A percentile compares a stretch with the other conserved stretches of the same genome.
Conservation (phyloP, 2,329 filamentous ascomycete species). For the Magnaporthales sp. region DNA sequence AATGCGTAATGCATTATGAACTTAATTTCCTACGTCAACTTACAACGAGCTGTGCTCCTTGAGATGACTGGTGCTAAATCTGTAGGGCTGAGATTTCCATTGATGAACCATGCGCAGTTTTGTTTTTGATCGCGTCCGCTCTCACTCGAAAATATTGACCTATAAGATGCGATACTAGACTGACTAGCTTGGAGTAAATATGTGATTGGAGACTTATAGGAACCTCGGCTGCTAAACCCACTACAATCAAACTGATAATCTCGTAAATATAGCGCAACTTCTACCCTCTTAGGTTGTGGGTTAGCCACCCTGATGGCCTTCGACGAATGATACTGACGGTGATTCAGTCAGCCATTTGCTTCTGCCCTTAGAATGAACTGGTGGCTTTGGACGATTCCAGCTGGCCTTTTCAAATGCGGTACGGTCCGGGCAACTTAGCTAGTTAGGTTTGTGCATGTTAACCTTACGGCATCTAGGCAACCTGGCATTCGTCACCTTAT, state of each 20-base stretch:
- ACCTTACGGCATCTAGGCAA: not conserved
- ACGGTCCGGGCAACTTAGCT: not conserved
- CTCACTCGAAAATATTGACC: no score
- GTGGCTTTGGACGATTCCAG: not conserved
- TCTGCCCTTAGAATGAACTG: not conserved
- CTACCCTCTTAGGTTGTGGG: not conserved
- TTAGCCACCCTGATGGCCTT: not conserved
- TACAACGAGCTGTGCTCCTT: not conserved
- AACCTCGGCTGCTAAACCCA: not conserved
- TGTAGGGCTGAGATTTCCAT: not conserved
- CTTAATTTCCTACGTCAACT: not conserved
- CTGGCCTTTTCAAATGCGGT: not conserved
- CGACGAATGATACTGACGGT: not conserved
- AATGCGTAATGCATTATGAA: not conserved
- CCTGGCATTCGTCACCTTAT: not conserved
- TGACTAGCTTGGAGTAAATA: no score
- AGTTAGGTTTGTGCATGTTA: not conserved
- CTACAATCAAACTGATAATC: no score
- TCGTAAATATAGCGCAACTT: not conserved
- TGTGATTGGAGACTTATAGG: not conserved
- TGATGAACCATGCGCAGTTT: not conserved
- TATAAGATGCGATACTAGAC: no score
- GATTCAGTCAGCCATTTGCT: not conserved
- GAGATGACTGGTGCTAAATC: not conserved
- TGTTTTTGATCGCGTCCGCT: no score